phyloP scores from a whole-genome alignment of 768 basidiomycete species.

The Pilatotrama ljubarskyi region DNA sequence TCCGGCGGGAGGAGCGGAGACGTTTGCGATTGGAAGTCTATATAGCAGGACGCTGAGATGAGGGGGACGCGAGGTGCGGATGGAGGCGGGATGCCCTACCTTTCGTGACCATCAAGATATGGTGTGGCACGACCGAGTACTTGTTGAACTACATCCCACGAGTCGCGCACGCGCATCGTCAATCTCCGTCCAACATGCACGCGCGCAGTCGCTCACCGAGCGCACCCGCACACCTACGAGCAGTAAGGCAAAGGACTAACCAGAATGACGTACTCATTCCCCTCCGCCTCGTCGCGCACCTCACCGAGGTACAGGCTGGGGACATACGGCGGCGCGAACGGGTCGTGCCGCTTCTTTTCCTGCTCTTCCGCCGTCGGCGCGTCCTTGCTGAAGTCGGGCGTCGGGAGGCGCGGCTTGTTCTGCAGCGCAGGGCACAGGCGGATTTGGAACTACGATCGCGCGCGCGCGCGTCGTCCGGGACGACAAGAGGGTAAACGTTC shows the following conservation, averaged over 20 bases:
- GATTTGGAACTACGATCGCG: slow-evolving; percentile 70
- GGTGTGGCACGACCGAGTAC: slow-evolving; percentile 78
- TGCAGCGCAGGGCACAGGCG: slow-evolving; percentile 83
- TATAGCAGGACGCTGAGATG: not conserved
- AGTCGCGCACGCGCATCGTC: not conserved
- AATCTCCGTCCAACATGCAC: too few species aligned
- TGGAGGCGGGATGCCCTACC: too few species aligned
- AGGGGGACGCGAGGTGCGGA: too few species aligned
- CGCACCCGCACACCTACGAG: not conserved
- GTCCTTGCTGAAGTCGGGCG: slow-evolving; percentile 39
- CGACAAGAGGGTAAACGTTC: not conserved
- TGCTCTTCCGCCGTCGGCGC: slow-evolving; percentile 31
- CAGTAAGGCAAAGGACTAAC: slow-evolving; percentile 41
- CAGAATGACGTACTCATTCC: slow-evolving; percentile 64
- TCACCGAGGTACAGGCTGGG: slow-evolving; percentile 75
- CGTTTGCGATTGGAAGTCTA: slow-evolving; percentile 77
- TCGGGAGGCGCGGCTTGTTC: slow-evolving; percentile 64
- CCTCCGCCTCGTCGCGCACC: slow-evolving; percentile 59
- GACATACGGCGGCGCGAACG: slow-evolving; percentile 87
- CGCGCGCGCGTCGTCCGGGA: not conserved
- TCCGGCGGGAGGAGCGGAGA: slow-evolving; percentile 80
- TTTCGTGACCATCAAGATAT: slow-evolving; percentile 88
- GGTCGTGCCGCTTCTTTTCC: slow-evolving; percentile 46
- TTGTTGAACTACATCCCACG: slow-evolving; percentile 69
- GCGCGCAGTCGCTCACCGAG: too few species aligned